phyloP scores from a whole-genome alignment of 108 stramenopile genomes.

The Pseudonitzschia multistriata region DNA sequence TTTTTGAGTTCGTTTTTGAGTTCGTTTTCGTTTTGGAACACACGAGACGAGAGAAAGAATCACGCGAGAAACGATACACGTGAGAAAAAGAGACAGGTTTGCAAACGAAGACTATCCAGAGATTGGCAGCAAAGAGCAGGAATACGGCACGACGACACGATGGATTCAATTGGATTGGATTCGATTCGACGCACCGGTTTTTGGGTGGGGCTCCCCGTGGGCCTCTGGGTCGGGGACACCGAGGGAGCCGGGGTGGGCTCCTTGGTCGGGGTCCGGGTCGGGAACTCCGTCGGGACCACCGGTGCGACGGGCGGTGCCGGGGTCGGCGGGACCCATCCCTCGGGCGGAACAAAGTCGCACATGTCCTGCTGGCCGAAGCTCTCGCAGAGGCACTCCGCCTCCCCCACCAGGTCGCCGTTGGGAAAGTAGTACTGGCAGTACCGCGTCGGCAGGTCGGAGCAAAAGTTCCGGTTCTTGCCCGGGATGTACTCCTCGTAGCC shows the following conservation, averaged over 20 bases:
- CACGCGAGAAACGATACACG: no score
- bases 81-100: no score
- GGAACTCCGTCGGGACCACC: not conserved
- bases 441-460: not conserved
- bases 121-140: no score
- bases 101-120: no score
- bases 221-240: not conserved
- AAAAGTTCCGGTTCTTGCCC: not conserved
- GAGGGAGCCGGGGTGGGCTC: not conserved
- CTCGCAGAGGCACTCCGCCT: not conserved
- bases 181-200: not conserved
- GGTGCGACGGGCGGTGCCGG: not conserved
- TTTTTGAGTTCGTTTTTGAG: no score
- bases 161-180: not conserved
- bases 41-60: no score
- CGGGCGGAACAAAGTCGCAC: not conserved
- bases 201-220: not conserved
- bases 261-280: not conserved
- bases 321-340: not conserved
- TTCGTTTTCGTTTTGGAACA: no score
- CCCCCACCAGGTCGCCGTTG: not conserved
- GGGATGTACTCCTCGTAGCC: not conserved
- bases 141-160: not conserved
- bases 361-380: not conserved
- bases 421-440: not conserved